These are phyloP conservation scores for Takakia lepidozioides DNA, from an alignment of 225 moss, liverwort and hornwort species.

Conservation along the genomic window DNA sequence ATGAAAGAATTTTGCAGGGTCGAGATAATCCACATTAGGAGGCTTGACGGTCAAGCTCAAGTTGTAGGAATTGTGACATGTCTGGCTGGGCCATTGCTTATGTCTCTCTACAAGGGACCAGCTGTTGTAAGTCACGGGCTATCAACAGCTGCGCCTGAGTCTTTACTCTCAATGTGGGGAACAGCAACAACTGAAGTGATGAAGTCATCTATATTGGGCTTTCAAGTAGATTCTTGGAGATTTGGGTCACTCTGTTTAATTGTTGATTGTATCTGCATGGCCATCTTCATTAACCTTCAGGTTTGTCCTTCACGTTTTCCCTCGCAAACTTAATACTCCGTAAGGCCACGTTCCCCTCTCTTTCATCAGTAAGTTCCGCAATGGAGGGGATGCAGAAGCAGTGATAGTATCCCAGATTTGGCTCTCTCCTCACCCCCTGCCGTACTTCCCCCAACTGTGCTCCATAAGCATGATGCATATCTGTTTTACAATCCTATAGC, in stretches of 20 bases:
- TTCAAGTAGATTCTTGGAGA: conserved; percentile 10
- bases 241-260: conserved; percentile 14
- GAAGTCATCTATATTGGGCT: not conserved
- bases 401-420: too few relatives aligned
- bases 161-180: too few relatives aligned
- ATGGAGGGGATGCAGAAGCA: too few relatives aligned
- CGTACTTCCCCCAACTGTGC: too few relatives aligned
- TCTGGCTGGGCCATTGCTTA: conserved; percentile 29
- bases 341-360: too few relatives aligned
- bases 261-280: conserved; percentile 8
- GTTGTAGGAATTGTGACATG: conserved; percentile 35
- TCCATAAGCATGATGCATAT: too few relatives aligned
- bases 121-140: conserved; percentile 3
- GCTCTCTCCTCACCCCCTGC: too few relatives aligned
- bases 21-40: conserved; percentile 21
- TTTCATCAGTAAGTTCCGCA: too few relatives aligned
- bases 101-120: conserved; percentile 58
- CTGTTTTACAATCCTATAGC: too few relatives aligned
- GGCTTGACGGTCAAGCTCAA: conserved; percentile 55
- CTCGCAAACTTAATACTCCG: too few relatives aligned
- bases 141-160: too few relatives aligned
- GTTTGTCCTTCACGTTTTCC: not conserved
- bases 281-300: conserved; percentile 18
- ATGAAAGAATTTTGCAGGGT: conserved; percentile 26
- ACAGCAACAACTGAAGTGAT: too few relatives aligned